Base-by-base conservation (phyloP, 345 rosid species). In the Physaria fendleri region DNA sequence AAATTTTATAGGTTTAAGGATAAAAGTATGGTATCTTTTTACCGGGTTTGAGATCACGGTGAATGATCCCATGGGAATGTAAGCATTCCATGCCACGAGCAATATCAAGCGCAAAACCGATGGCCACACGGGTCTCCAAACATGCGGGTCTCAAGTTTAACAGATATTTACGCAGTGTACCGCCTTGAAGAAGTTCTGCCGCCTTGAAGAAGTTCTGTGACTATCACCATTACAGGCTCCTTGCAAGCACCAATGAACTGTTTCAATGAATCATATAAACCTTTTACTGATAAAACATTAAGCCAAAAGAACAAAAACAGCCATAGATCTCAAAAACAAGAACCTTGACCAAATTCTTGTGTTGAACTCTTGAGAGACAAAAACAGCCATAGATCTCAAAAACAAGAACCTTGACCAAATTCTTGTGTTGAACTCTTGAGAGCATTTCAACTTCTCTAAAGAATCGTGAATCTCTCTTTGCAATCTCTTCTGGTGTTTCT, bases 1-100 rank as follows among this genome's bases (percentile, higher is more conserved):
- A n/a, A n/a, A n/a, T n/a, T n/a, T n/a, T n/a, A n/a, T n/a, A n/a
- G n/a, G n/a, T n/a, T n/a, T n/a, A 25, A 55, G 27, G 11, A 38
- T 12, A 8, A 1, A 40, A 14, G 1, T 12, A 13, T 27, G 33
- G 43, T 56, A 3, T 2, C 1, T 12, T 11, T 8, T 12, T 83
- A 93, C 99, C 99, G 39, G 99, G 99, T 77, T 93, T 93, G 51
- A 89, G 79, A 76, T 93, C 97, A 5, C 99, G 89, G 44, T 93
- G 99, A 53, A 93, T 93, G 72, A 89, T 81, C 69, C 99, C 99
- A 64, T 93, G 95, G 25, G 95, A 76, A 53, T 93, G 99, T 71
- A 93, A 71, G 68, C 99, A 89, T 47, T 93, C 99, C 92, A 93
- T 89, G 4, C 97, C 99, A 15, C 95, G 92, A 64, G 97, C 95